These are phyloP conservation scores for Camelina neglecta DNA, from an alignment of 345 rosid genomes.

Conservation along the genomic window DNA sequence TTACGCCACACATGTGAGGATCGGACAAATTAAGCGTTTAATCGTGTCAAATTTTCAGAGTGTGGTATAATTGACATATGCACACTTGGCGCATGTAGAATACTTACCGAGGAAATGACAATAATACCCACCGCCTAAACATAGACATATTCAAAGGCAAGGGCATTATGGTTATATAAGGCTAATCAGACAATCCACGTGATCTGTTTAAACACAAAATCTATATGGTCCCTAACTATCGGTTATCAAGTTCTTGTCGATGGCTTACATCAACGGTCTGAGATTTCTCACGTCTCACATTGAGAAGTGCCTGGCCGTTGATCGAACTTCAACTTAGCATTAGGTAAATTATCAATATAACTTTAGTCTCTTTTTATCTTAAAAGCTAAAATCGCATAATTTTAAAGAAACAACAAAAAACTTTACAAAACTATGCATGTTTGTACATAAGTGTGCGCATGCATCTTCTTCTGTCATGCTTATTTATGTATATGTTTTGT, in stretches of 20 bases:
- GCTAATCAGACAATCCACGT: slow-evolving; percentile 38
- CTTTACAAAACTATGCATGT: slow-evolving; percentile 31
- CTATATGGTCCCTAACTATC: slow-evolving; percentile 39
- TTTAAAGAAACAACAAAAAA: slow-evolving; percentile 11
- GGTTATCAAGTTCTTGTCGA: slow-evolving; percentile 35
- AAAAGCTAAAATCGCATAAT: neutral
- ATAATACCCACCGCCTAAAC: slow-evolving; percentile 13
- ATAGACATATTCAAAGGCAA: neutral
- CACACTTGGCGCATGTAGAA: slow-evolving; percentile 18
- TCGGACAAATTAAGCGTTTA: slow-evolving; percentile 10
- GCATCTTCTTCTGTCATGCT: slow-evolving; percentile 42
- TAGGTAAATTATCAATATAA: neutral
- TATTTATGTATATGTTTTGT: slow-evolving; percentile 42
- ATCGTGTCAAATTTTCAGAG: slow-evolving; percentile 23
- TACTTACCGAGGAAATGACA: neutral
- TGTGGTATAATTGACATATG: slow-evolving; percentile 30
- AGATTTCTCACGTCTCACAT: neutral
- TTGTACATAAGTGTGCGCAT: slow-evolving; percentile 34
- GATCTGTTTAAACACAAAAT: slow-evolving; percentile 42
- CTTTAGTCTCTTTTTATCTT: neutral
- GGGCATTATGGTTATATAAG: slow-evolving; percentile 2
- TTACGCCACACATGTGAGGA: neutral
- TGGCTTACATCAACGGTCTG: slow-evolving; percentile 22
- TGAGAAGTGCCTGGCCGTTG: slow-evolving; percentile 42
- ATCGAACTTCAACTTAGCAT: slow-evolving; percentile 26